Evolutionary conservation across 2,329 filamentous ascomycete genomes (phyloP), one percentile per base, ranked within the genome.

Genomic region (Tolypocladium album): DNA sequence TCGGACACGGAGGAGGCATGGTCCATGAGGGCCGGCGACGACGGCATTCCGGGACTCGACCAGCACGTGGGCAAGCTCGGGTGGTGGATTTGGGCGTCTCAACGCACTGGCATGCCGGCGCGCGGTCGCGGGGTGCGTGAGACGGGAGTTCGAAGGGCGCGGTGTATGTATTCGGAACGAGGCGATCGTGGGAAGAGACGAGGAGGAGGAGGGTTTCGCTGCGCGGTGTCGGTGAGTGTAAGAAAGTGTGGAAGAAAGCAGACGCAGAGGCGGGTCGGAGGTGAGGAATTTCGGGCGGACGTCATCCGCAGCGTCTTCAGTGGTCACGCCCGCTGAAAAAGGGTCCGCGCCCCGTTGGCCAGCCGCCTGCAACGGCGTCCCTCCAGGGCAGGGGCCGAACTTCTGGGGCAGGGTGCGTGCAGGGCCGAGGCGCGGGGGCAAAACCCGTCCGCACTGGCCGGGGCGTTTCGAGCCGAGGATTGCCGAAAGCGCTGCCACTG

Each of bases 1-100:
- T 80, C 80, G 71, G 84, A 76, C 78, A 83, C 78, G 69, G 83
- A 76, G 73, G 59, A 17, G 24, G 78, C 82, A 85, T 87, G 75
- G 71, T 80, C 79, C 70, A 79, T 72, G 67, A 80, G 74, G 68
- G 79, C 76, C 71, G 78, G 76, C 75, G 79, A 77, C 72, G 78
- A 76, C 74, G 82, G 78, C 81, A 84, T 84, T 75, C 77, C 79
- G 60, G 60, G 56, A 52, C 64, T 34, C 39, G 20, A 27, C 50
- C 50, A n/a, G 50, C 50, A 53, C 38, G 55, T 42, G 39, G 27
- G 38, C 55, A 17, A 27, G 22, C 27, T 31, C 55, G 38, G 27
- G 39, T 24, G 38, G 31, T 55, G 47, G 24, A 27, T 22, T 24
- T 20, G 38, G 27, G 57, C 57, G 59, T 52, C 55, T 61, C 53